Evolutionary conservation across 805 yeast species (phyloP).

Genomic region (Sugiyamaella chiloensis): DNA sequence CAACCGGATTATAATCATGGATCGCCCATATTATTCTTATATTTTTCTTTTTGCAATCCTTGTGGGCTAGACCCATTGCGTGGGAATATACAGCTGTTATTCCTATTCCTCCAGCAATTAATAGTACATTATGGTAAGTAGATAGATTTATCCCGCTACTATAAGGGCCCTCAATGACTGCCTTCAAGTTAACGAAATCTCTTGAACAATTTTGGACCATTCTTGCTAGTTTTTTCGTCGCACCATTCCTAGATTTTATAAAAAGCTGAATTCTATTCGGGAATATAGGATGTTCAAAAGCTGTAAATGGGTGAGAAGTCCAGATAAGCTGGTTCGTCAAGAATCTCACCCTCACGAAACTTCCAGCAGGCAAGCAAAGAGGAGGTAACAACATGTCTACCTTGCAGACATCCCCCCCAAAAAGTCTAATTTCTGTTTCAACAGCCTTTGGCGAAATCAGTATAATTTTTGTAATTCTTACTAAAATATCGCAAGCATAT

Average conservation of each 20-base stretch:
- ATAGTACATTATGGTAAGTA: slow-evolving; percentile 39
- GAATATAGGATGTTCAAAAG: slow-evolving; percentile 11
- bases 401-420: not conserved
- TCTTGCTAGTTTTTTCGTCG: slow-evolving; percentile 13
- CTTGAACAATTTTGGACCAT: not conserved
- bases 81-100: slow-evolving; percentile 51
- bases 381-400: not conserved
- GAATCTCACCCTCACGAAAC: slow-evolving; percentile 50
- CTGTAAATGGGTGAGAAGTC: slow-evolving; percentile 74
- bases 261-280: slow-evolving; percentile 13
- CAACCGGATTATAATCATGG: slow-evolving; percentile 48
- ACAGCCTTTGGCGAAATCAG: slow-evolving; percentile 5
- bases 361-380: slow-evolving; percentile 56
- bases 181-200: slow-evolving; percentile 16
- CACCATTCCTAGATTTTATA: slow-evolving; percentile 19
- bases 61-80: slow-evolving; percentile 27
- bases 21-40: slow-evolving; percentile 53
- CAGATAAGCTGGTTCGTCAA: slow-evolving; percentile 43
- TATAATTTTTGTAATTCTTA: slow-evolving; percentile 8
- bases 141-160: slow-evolving; percentile 44
- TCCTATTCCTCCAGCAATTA: slow-evolving; percentile 61
- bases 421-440: slow-evolving; percentile 10
- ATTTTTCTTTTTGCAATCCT: not conserved
- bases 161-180: slow-evolving; percentile 61
- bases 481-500: slow-evolving; percentile 13